A percentile compares a stretch with the other conserved stretches of the same genome.
These are phyloP conservation scores for Microcyclospora tardicrescens DNA, from an alignment of 2,329 filamentous ascomycete species.

Conservation along the genomic window DNA sequence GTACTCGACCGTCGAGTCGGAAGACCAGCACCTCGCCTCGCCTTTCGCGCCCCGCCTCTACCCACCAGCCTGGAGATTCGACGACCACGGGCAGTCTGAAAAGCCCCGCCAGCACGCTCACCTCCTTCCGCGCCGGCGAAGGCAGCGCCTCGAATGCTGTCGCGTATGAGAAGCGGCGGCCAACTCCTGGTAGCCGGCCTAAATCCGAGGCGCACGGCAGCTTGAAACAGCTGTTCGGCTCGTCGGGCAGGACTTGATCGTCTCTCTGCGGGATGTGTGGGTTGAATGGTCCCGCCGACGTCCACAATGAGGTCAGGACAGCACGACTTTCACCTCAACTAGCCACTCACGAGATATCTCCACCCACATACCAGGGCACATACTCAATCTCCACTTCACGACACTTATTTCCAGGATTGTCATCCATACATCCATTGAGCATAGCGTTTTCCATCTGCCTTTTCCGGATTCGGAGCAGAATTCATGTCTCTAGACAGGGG, in stretches of 20 bases:
- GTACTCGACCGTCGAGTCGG: slow-evolving; percentile 22
- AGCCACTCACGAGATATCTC: too few relatives aligned
- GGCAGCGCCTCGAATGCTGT: slow-evolving; percentile 8
- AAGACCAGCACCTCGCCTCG: slow-evolving; percentile 12
- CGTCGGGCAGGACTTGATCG: too few relatives aligned
- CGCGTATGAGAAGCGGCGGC: slow-evolving; percentile 13
- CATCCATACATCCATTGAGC: too few relatives aligned
- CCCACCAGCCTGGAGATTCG: slow-evolving; percentile 11
- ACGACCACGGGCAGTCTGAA: slow-evolving; percentile 17
- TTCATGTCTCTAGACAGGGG: too few relatives aligned
- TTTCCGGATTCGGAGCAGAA: too few relatives aligned
- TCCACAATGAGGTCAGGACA: too few relatives aligned
- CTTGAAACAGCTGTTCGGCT: slow-evolving; percentile 18
- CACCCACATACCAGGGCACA: too few relatives aligned
- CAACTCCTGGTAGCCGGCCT: background rate
- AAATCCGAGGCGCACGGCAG: slow-evolving; percentile 10
- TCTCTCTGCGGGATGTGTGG: too few relatives aligned
- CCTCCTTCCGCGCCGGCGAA: slow-evolving; percentile 18
- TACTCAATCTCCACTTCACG: too few relatives aligned
- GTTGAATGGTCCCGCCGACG: too few relatives aligned
- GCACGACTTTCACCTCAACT: background rate
- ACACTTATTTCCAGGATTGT: too few relatives aligned
- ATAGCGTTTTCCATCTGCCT: too few relatives aligned
- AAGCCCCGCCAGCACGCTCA: slow-evolving; percentile 20
- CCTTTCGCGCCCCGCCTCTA: slow-evolving; percentile 28